Evolutionary conservation across 2,329 filamentous ascomycete genomes (phyloP), one percentile per base, ranked within the genome.

Genomic region (Ophiostoma himal-ulmi): DNA sequence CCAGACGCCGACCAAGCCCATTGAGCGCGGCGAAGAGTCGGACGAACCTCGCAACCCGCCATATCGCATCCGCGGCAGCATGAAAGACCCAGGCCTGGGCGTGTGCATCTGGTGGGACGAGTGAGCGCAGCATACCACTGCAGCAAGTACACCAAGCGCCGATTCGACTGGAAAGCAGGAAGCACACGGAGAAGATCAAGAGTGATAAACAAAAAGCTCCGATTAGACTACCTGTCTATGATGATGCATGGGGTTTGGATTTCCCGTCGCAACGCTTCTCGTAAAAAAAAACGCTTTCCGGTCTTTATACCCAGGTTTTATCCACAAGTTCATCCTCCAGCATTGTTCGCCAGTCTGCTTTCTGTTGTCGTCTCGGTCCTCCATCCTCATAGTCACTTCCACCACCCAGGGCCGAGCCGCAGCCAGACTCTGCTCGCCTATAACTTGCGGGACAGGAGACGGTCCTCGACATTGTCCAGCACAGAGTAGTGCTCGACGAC

Each of bases 401-500:
- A 20, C 20, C 20, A 30, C 17, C 8, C 30, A 36, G 11, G 26
- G 68, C 57, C 17, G n/a, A 22, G 30, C 48, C 13, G 22, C 13
- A 14, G 57, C 13, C 14, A 30, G 52, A 22, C 13, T 22, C 5
- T 5, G 26, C 64, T 37, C 64, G 34, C 48, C 57, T 60, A 72
- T 37, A 69, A 54, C 66, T 57, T 70, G 13, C 81, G 81, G 77
- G 84, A 84, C 76, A 98, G 82, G 71, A 99, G 82, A 77, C 95
- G 88, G 77, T 93, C 87, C 82, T 97, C 94, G 71, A 97, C 90
- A 22, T 91, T 91, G 76, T 96, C 92, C 71, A 98, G 82, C 73
- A 97, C 92, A 76, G 92, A 97, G 78, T 93, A 91, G 80, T 98
- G 94, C 79, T 97, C 94, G 76, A 96, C 86, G 34, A 99, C 95